These are phyloP conservation scores for Xylaria sp. DNA, from an alignment of 2,329 filamentous ascomycete species.

Conservation along the genomic window DNA sequence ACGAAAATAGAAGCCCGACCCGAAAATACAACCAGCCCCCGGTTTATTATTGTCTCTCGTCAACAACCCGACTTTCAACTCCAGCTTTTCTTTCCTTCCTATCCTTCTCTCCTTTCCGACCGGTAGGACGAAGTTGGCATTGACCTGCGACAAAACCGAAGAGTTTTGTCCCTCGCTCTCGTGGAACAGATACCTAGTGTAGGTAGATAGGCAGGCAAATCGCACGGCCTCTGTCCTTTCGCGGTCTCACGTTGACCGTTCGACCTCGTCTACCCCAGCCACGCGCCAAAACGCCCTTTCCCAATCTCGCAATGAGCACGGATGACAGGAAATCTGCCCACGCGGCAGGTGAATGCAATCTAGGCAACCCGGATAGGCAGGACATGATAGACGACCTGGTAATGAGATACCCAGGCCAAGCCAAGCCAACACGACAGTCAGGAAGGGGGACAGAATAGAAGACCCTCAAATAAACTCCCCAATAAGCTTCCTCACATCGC, in stretches of 20 bases:
- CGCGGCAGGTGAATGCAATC: too few species aligned
- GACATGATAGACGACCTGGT: too few species aligned
- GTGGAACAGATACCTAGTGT: background rate
- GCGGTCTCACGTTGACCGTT: background rate
- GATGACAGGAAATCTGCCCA: background rate
- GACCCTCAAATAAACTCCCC: slow-evolving; percentile 55
- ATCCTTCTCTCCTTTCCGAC: slow-evolving; percentile 10
- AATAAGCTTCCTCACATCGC: slow-evolving; percentile 67
- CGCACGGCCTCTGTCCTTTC: background rate
- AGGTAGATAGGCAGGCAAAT: background rate
- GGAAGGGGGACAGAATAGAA: too few species aligned
- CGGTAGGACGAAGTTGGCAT: slow-evolving; percentile 6
- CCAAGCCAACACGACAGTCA: too few species aligned
- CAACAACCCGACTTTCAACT: background rate
- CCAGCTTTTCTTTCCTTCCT: background rate
- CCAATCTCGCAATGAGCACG: background rate
- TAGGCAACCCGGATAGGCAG: too few species aligned
- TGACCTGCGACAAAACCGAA: slow-evolving; percentile 2
- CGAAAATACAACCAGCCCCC: background rate
- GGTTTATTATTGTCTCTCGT: background rate
- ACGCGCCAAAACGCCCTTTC: background rate
- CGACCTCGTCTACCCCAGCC: background rate
- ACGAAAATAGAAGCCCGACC: background rate
- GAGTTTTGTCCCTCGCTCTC: background rate
- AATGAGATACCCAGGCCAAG: too few species aligned